These are phyloP conservation scores for Floccularia luteovirens DNA, from an alignment of 768 basidiomycete species.

Conservation along the genomic window DNA sequence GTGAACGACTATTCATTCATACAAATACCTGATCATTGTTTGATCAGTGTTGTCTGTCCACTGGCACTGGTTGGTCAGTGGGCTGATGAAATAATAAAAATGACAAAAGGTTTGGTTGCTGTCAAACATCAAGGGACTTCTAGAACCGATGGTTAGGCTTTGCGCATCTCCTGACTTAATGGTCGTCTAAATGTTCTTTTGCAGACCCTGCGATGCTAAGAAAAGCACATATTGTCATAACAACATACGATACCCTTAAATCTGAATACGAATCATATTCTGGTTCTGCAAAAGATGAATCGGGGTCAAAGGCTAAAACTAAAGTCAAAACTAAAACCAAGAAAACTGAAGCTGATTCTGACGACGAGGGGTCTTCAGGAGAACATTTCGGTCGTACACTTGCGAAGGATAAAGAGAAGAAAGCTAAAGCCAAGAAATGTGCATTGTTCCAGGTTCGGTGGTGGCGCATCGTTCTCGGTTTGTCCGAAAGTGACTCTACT, in stretches of 20 bases:
- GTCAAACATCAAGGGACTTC: constrained; percentile 77
- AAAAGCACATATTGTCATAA: constrained; percentile 68
- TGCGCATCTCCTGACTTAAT: not conserved
- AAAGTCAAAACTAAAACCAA: no score
- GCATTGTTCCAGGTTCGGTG: constrained; percentile 76
- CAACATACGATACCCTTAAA: constrained; percentile 79
- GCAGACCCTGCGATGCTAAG: constrained; percentile 49
- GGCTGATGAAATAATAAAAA: constrained; percentile 76
- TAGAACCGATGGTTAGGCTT: constrained; percentile 57
- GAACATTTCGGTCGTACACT: constrained; percentile 40
- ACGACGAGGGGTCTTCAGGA: constrained; percentile 27
- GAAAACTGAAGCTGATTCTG: constrained; percentile 24
- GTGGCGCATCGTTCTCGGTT: constrained; percentile 83
- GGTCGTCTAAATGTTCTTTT: not conserved
- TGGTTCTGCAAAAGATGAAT: constrained; percentile 45
- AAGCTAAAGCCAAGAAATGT: constrained; percentile 41
- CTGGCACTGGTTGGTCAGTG: constrained; percentile 87
- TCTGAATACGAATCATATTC: constrained; percentile 62
- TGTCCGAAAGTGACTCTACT: constrained; percentile 9
- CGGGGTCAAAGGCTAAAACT: constrained; percentile 28
- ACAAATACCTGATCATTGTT: constrained; percentile 3
- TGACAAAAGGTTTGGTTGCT: constrained; percentile 60
- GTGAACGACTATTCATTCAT: constrained; percentile 13
- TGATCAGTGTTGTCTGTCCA: constrained; percentile 79
- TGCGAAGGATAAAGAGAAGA: constrained; percentile 32